Evolutionary conservation across 352 stramenopile species (phyloP).

Genomic region (Phytopythium oedochilum): DNA sequence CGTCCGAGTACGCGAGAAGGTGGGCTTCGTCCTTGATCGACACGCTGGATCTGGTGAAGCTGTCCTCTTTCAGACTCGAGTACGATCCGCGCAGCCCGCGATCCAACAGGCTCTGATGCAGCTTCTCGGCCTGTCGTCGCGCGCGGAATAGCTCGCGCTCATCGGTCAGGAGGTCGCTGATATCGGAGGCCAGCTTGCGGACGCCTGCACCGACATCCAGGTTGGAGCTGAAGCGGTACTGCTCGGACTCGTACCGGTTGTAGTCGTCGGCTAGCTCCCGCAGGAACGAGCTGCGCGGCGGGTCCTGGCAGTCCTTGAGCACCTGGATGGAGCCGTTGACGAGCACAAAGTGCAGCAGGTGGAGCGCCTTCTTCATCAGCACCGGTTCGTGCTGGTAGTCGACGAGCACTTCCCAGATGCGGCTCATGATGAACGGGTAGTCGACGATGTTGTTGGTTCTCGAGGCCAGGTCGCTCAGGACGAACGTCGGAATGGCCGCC

Average conservation of each 20-base stretch:
- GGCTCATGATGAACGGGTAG: constrained; percentile 63
- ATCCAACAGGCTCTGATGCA: constrained; percentile 52
- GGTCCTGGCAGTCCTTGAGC: constrained; percentile 48
- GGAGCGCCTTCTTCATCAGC: constrained; percentile 64
- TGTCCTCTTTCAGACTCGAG: constrained; percentile 12
- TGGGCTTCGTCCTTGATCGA: constrained; percentile 14
- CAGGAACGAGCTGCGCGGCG: constrained; percentile 40
- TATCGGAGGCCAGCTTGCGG: constrained; percentile 52
- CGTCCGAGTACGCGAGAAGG: constrained; percentile 34
- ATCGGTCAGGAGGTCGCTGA: constrained; percentile 39
- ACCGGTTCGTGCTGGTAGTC: constrained; percentile 45
- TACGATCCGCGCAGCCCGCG: constrained; percentile 34
- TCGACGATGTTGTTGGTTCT: constrained; percentile 71
- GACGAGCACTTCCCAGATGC: constrained; percentile 67
- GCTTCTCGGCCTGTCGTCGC: constrained; percentile 36
- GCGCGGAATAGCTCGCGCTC: constrained; percentile 46
- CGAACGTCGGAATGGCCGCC: constrained; percentile 39
- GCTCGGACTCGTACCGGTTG: constrained; percentile 68
- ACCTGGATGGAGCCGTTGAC: constrained; percentile 71
- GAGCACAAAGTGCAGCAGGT: constrained; percentile 56
- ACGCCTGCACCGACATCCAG: constrained; percentile 61
- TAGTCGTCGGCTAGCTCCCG: constrained; percentile 44
- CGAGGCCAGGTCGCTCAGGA: constrained; percentile 57
- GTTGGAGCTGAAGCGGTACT: constrained; percentile 72
- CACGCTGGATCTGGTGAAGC: background rate